Percentiles rank a stretch among this genome's conserved stretches.
Evolutionary conservation across 148 eudicot species (phyloP).

Genomic region (Spergularia bocconei): DNA sequence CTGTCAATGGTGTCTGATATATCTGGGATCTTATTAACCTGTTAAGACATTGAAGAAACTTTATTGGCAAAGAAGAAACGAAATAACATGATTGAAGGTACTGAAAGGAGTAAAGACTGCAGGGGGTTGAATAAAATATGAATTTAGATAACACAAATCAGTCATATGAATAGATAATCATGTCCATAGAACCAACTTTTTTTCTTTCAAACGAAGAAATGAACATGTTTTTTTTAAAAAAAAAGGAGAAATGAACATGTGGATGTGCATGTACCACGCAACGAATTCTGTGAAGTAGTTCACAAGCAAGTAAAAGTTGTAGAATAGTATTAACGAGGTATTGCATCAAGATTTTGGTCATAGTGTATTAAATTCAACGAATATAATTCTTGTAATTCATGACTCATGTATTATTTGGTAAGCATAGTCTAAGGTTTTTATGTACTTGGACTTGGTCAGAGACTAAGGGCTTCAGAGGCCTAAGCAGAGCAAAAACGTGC

Average conservation of each 20-base stretch:
- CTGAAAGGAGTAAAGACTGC: background rate
- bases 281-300: background rate
- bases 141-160: background rate
- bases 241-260: background rate
- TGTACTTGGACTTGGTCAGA: background rate
- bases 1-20: conserved; percentile 29
- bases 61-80: conserved; percentile 13
- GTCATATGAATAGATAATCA: conserved; percentile 4
- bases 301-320: background rate
- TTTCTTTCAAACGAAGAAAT: no score
- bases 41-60: conserved; percentile 21
- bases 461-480: no score
- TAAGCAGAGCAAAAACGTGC: no score
- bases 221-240: background rate
- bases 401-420: no score
- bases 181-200: background rate
- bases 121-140: background rate
- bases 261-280: background rate
- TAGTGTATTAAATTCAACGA: no score
- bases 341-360: background rate
- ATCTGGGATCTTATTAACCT: conserved; percentile 65
- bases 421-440: background rate
- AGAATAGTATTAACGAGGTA: background rate
- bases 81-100: background rate
- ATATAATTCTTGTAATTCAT: no score